Base-by-base conservation (phyloP, 495 filamentous ascomycete genomes). In the Neurospora tetrasperma region DNA sequence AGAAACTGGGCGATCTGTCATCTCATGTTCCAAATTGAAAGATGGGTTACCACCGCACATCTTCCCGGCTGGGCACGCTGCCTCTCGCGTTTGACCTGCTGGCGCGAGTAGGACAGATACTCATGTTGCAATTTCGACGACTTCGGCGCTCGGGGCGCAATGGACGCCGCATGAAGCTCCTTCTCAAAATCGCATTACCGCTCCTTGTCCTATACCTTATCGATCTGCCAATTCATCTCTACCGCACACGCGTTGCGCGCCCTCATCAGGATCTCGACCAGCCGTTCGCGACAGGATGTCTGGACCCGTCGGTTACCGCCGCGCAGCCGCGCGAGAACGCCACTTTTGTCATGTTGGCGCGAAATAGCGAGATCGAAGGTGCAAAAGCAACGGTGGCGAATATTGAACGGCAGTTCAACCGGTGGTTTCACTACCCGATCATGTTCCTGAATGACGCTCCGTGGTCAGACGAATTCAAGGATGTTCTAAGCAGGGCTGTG, bases 381-480 rank as follows among this genome's bases (percentile, higher is more conserved):
- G 95, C 97, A n/a, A 88, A 96, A 62, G 89, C 94, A 78, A 97
- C 94, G 5, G 87, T 98, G 71, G 92, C 94, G 81, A 96, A 93
- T 70, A 93, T 99, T 76, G 96, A 99, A 82, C 86, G 93, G 71
- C 94, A 97, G 79, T 99, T 99, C 88, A 99, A 99, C 80, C 89
- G 90, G 73, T 98, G 95, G 95, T 99, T 93, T 81, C 86, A 97
- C 79, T 99, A 99, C 82, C 96, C 95, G 35, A 94, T 97, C 80
- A 92, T 99, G 62, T 98, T 99, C 80, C 84, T 99, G 73, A 99
- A 99, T 81, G 94, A 99, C 80, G 90, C 90, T 73, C 89, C 89
- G 7, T 98, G 97, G 84, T 88, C 87, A 80, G 93, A 89, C 11
- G 92, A 94, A 18, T 99, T 99, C 84, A 91, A 96, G 76, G 82